phyloP scores from a whole-genome alignment of 1,139 yeast genomes.

The Zygosaccharomyces sapae region DNA sequence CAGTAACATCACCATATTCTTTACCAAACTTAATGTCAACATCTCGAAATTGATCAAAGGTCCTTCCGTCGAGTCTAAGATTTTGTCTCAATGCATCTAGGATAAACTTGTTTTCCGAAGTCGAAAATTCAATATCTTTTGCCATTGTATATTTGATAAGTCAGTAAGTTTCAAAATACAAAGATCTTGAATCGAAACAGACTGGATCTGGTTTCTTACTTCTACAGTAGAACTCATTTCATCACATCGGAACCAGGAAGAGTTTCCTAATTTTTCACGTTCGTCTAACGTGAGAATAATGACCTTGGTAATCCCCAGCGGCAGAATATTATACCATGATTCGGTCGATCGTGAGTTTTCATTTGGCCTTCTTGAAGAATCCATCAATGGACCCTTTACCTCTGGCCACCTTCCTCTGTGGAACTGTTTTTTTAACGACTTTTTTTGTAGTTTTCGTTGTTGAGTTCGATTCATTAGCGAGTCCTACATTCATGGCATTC shows the following conservation, averaged over 20 bases:
- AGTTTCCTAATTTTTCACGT: not conserved
- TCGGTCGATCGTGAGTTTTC: not conserved
- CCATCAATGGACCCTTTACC: slow-evolving; percentile 65
- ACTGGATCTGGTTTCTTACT: no score
- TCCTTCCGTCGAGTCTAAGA: slow-evolving; percentile 65
- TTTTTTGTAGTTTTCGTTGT: slow-evolving; percentile 18
- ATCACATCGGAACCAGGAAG: not conserved
- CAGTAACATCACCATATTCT: slow-evolving; percentile 77
- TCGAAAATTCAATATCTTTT: slow-evolving; percentile 57
- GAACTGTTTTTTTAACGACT: slow-evolving; percentile 23
- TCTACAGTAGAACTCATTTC: not conserved
- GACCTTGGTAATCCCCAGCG: not conserved
- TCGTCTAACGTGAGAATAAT: not conserved
- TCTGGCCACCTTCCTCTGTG: slow-evolving; percentile 44
- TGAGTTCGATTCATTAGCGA: slow-evolving; percentile 4
- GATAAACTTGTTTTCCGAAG: slow-evolving; percentile 60
- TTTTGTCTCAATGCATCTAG: slow-evolving; percentile 60
- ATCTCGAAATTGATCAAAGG: slow-evolving; percentile 56
- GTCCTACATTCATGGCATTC: slow-evolving; percentile 26
- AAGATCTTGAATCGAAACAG: not conserved
- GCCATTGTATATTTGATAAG: slow-evolving; percentile 41
- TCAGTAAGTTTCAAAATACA: not conserved
- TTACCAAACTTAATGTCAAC: slow-evolving; percentile 61
- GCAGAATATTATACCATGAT: not conserved
- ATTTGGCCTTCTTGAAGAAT: slow-evolving; percentile 43